These are phyloP conservation scores for Cladosporium cucumerinum DNA, from an alignment of 2,329 filamentous ascomycete species.

Conservation along the genomic window DNA sequence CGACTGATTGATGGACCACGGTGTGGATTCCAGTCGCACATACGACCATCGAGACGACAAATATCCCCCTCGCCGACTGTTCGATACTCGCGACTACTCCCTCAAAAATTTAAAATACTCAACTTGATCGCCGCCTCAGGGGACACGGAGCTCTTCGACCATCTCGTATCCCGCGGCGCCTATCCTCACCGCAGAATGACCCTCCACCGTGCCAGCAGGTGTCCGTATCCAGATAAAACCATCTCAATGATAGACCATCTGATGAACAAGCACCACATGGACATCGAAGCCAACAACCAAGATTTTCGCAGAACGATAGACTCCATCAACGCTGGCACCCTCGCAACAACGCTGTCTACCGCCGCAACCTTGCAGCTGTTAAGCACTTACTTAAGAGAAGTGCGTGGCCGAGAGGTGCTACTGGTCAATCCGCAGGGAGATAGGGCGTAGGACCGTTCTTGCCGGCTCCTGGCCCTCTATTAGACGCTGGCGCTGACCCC, in stretches of 20 bases:
- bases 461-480: too few relatives aligned
- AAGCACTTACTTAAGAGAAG: constrained; percentile 16
- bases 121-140: constrained; percentile 18
- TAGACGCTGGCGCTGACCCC: too few relatives aligned
- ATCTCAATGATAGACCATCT: constrained; percentile 18
- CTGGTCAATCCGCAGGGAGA: background rate
- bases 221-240: constrained; percentile 10
- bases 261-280: constrained; percentile 17
- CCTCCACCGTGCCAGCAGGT: constrained; percentile 15
- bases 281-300: constrained; percentile 18
- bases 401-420: constrained; percentile 4
- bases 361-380: constrained; percentile 16
- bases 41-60: constrained; percentile 9
- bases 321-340: constrained; percentile 14
- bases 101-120: constrained; percentile 16
- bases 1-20: constrained; percentile 20
- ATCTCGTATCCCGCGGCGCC: constrained; percentile 19
- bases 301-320: constrained; percentile 7
- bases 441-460: background rate
- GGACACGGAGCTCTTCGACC: constrained; percentile 18
- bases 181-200: constrained; percentile 17
- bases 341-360: constrained; percentile 15
- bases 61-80: too few relatives aligned
- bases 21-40: constrained; percentile 17
- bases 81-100: constrained; percentile 19